These are phyloP conservation scores for Cryptococcus sp. DNA, from an alignment of 1,284 basidiomycete species.

Conservation along the genomic window DNA sequence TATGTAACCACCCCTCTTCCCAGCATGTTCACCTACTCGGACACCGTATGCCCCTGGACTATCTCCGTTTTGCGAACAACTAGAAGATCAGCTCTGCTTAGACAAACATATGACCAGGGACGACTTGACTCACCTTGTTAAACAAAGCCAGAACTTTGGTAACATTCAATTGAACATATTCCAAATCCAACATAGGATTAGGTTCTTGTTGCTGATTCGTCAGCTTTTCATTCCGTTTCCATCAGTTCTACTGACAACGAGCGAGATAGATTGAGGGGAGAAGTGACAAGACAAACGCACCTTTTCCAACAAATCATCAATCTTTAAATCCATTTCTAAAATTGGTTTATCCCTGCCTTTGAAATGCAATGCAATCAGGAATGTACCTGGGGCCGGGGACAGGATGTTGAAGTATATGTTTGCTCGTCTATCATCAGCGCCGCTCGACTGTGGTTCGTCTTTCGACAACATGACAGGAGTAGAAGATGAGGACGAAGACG, in stretches of 20 bases:
- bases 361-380: constrained; percentile 97
- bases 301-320: constrained; percentile 97
- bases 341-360: constrained; percentile 99
- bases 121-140: constrained; percentile 66
- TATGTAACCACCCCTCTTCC: too few relatives aligned
- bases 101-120: neutral
- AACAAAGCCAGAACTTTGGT: constrained; percentile 86
- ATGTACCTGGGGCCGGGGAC: constrained; percentile 95
- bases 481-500: neutral
- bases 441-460: too few relatives aligned
- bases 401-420: constrained; percentile 99
- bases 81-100: neutral
- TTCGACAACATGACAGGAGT: too few relatives aligned
- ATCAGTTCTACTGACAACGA: neutral
- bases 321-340: constrained; percentile 99
- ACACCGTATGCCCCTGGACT: neutral
- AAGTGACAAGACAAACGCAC: constrained; percentile 46
- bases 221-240: constrained; percentile 3
- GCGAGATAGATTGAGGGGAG: constrained; percentile 1
- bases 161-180: constrained; percentile 96
- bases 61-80: constrained; percentile 9
- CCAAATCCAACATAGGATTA: constrained; percentile 88
- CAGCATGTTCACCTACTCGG: too few relatives aligned
- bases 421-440: constrained; percentile 61
- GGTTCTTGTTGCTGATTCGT: constrained; percentile 88